Evolutionary conservation across 495 filamentous ascomycete species (phyloP), one percentile per base, ranked within the genome.

Genomic region (Melanomma pulvis-pyrius): DNA sequence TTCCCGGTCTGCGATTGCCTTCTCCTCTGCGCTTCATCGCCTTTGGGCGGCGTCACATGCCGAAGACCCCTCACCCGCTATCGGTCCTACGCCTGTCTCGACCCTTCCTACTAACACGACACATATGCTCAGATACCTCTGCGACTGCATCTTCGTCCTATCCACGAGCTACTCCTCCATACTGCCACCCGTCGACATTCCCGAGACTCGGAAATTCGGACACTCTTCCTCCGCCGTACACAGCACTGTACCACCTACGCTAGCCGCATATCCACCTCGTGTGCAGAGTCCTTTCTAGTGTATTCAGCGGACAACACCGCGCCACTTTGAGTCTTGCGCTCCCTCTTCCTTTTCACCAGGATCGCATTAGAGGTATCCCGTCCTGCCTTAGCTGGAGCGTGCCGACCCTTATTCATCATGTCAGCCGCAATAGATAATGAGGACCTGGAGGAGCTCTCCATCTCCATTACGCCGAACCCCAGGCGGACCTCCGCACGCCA

Each of bases 371-470:
- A 17, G 13, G 39, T 44, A 34, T 34, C 30, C 30, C 30, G 30
- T 34, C 30, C 30, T 34, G 30, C 30, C 30, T 5, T 34, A 5
- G 30, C 30, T 34, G 30, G 30, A 34, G 12, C 30, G 30, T 12
- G 30, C 39, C 8, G 9, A 2, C 36, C 9, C 47, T 19, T 15
- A 44, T 13, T 44, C 61, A 59, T 65, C 72, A 89, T 88, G 86
- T 78, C 84, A 39, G 80, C 82, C 24, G 75, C 80, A 53, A 84
- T 86, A 74, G 91, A 97, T 75, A 91, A 96, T 79, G 92, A 96
- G 78, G 92, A 97, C 79, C 87, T 97, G 53, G 92, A 96, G 79
- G 92, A 96, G 80, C 87, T 97, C 51, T 91, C 92, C 74, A 89
- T 97, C 77, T 91, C 92, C 66, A 83, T 96, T 49, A 79, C 80